Evolutionary conservation across 2,329 filamentous ascomycete species (phyloP).

Genomic region (Ascochyta pisi): DNA sequence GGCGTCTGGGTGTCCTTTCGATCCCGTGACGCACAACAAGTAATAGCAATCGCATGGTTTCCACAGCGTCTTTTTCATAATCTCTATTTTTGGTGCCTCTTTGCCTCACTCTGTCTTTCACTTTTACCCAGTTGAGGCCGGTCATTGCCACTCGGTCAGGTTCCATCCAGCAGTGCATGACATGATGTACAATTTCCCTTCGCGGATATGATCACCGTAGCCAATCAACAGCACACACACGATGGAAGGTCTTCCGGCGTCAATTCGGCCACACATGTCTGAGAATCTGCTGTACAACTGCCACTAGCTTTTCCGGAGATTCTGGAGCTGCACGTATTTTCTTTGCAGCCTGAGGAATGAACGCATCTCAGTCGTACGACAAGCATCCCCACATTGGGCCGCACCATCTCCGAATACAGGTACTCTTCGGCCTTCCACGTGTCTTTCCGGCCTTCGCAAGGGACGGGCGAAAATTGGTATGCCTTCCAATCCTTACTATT

Average conservation of each 20-base stretch:
- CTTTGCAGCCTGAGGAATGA: neutral
- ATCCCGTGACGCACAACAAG: slow-evolving; percentile 13
- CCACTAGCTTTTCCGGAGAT: neutral
- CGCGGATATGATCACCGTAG: neutral
- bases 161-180: neutral
- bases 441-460: neutral
- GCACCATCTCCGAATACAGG: neutral
- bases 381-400: neutral
- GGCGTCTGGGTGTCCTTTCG: slow-evolving; percentile 14
- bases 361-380: neutral
- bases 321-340: slow-evolving; percentile 3
- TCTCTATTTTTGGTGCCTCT: neutral
- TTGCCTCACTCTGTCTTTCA: neutral
- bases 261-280: neutral
- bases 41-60: slow-evolving; percentile 27
- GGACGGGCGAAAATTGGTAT: neutral
- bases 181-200: too few relatives aligned
- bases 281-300: neutral
- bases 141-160: neutral
- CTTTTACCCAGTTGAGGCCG: neutral
- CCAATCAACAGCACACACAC: neutral
- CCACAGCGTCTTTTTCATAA: neutral
- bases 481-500: neutral
- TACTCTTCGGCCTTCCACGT: neutral
- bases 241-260: neutral